Conservation (phyloP, 106 monocot species). For the Dendrobium catenatum region DNA sequence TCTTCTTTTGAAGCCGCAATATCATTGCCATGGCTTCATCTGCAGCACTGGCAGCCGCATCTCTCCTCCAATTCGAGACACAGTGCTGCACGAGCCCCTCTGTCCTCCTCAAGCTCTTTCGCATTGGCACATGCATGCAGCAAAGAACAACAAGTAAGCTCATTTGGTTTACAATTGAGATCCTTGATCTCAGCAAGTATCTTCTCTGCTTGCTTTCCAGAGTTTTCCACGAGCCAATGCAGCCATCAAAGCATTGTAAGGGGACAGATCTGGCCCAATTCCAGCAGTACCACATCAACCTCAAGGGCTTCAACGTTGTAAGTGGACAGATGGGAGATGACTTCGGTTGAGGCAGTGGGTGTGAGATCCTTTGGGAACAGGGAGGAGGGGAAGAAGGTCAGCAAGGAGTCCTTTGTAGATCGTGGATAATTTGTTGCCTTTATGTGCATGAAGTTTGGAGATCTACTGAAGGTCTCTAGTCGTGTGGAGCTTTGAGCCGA, state of each 20-base stretch:
- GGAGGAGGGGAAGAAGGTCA: too few relatives aligned
- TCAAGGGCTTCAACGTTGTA: too few relatives aligned
- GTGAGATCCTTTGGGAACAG: too few relatives aligned
- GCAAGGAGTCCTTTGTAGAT: too few relatives aligned
- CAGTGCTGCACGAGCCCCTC: slow-evolving; percentile 37
- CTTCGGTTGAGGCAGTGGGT: too few relatives aligned
- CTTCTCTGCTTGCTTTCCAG: slow-evolving; percentile 81
- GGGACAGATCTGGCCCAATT: slow-evolving; percentile 80
- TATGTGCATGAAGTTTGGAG: too few relatives aligned
- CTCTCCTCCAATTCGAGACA: slow-evolving; percentile 87
- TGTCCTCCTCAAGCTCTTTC: slow-evolving; percentile 52
- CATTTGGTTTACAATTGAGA: slow-evolving; percentile 66
- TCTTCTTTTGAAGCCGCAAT: slow-evolving; percentile 80
- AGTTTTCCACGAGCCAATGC: slow-evolving; percentile 86
- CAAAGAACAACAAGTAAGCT: slow-evolving; percentile 75
- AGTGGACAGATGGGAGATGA: too few relatives aligned
- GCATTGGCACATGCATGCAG: slow-evolving; percentile 94
- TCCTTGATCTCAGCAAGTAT: slow-evolving; percentile 78
- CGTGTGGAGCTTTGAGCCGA: too few relatives aligned
- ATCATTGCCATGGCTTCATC: slow-evolving; percentile 99
- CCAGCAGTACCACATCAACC: slow-evolving; percentile 20
- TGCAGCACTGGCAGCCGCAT: slow-evolving; percentile 65
- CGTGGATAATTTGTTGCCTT: too few relatives aligned
- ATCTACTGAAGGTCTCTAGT: too few relatives aligned
- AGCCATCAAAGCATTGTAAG: slow-evolving; percentile 87